Base-by-base conservation (phyloP, 495 filamentous ascomycete species). In the Xylaria intraflava region DNA sequence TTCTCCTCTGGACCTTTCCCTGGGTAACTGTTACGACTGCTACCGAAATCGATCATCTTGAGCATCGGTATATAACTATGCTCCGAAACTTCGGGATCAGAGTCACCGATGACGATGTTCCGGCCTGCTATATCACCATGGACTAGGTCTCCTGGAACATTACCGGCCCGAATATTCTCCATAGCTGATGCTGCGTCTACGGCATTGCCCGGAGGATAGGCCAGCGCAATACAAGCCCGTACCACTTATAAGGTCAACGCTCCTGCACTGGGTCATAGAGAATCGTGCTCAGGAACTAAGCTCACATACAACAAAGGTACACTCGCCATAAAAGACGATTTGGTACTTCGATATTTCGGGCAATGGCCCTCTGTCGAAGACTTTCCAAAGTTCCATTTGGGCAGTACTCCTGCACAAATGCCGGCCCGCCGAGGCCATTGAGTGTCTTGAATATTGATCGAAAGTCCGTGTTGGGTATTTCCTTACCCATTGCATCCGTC, bases 1-100 rank as follows among this genome's bases (percentile, higher is more conserved):
- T 46, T 46, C 4, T 46, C 26, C 5, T 46, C 43, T 10, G 26
- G 22, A 14, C 43, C 43, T 6, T 46, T 30, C 3, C 26, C 43
- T 3, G 43, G n/a, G 7, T 31, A 3, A 10, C 8, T 27, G 6
- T 46, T 16, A 7, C 43, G 2, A 10, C 43, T 46, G 9, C 43
- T 31, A 24, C 43, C 43, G 14, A 20, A 46, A 46, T 46, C 43
- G 10, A 46, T 46, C 26, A 46, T 29, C n/a, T 45, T 45, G 24
- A 45, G 42, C 11, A 46, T 20, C 14, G 43, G 43, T 3, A 46
- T 19, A 1, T 14, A 26, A n/a, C 26, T 29, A 5, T 46, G 43
- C 26, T 46, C 26, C n/a, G 43, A 16, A 9, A 16, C 26, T 7
- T 24, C 10, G 12, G 43, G 14, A 12, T 30, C 43, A 23, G 14